A percentile compares a stretch with the other conserved stretches of the same genome.
Evolutionary conservation across 2,329 filamentous ascomycete species (phyloP).

Genomic region (Talaromyces sp.): DNA sequence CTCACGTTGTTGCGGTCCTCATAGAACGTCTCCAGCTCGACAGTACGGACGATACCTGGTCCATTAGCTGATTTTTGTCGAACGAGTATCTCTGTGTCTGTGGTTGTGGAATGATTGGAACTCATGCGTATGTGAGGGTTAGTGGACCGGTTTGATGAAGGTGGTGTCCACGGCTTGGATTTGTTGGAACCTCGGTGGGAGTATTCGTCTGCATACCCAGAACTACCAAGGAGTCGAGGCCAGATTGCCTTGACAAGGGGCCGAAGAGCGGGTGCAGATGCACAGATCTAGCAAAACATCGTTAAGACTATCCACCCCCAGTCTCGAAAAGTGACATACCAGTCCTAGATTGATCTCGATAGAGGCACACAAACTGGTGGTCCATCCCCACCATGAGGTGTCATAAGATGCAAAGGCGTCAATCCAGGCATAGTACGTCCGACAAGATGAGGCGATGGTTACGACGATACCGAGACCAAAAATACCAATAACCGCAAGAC

Average conservation of each 20-base stretch:
- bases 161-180: background rate
- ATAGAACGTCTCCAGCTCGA: slow-evolving; percentile 35
- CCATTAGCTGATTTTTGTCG: background rate
- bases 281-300: slow-evolving; percentile 30
- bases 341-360: slow-evolving; percentile 36
- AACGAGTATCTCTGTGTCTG: background rate
- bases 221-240: slow-evolving; percentile 29
- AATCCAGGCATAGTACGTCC: slow-evolving; percentile 35
- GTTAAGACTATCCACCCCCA: background rate
- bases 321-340: slow-evolving; percentile 25
- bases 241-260: slow-evolving; percentile 33
- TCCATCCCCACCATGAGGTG: slow-evolving; percentile 35
- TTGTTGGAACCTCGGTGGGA: background rate
- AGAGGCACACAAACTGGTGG: slow-evolving; percentile 29
- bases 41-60: slow-evolving; percentile 27
- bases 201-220: background rate
- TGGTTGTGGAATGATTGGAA: background rate
- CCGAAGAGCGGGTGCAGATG: slow-evolving; percentile 35
- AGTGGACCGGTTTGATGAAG: background rate
- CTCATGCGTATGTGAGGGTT: background rate
- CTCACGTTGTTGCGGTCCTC: slow-evolving; percentile 23
- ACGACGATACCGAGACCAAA: slow-evolving; percentile 38
- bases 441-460: slow-evolving; percentile 33
- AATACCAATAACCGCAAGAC: slow-evolving; percentile 37
- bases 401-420: slow-evolving; percentile 33